phyloP scores from a whole-genome alignment of 352 stramenopile genomes.

The Globisporangium spiculum region DNA sequence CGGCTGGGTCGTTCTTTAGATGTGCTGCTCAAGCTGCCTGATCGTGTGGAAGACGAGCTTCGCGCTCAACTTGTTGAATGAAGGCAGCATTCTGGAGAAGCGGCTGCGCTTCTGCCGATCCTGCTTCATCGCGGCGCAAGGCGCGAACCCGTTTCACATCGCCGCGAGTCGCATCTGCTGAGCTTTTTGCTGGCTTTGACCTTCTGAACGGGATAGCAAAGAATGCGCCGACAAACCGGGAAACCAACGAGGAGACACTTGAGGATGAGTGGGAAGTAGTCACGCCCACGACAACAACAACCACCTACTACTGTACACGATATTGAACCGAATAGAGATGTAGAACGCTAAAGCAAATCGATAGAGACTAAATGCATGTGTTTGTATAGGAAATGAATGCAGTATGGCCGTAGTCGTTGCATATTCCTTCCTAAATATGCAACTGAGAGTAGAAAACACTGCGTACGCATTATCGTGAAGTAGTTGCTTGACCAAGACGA shows the following conservation, averaged over 20 bases:
- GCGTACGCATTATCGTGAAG: no score
- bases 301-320: background rate
- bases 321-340: background rate
- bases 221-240: no score
- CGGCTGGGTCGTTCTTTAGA: background rate
- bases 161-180: slow-evolving; percentile 9
- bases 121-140: slow-evolving; percentile 19
- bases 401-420: no score
- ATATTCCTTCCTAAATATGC: no score
- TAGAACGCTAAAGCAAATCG: background rate
- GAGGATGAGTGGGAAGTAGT: no score
- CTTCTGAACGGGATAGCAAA: no score
- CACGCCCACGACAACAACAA: background rate
- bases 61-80: slow-evolving; percentile 14
- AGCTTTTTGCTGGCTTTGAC: background rate
- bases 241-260: no score
- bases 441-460: no score
- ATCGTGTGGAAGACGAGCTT: slow-evolving; percentile 21
- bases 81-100: slow-evolving; percentile 16
- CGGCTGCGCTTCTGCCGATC: slow-evolving; percentile 16
- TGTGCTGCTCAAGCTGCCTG: slow-evolving; percentile 21
- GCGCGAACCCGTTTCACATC: slow-evolving; percentile 16
- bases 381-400: background rate
- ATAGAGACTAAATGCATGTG: background rate
- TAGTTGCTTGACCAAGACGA: no score